Percentiles rank a stretch among this genome's conserved stretches.
These are phyloP conservation scores for Myrica gale DNA, from an alignment of 306 rosid species.

Conservation along the genomic window DNA sequence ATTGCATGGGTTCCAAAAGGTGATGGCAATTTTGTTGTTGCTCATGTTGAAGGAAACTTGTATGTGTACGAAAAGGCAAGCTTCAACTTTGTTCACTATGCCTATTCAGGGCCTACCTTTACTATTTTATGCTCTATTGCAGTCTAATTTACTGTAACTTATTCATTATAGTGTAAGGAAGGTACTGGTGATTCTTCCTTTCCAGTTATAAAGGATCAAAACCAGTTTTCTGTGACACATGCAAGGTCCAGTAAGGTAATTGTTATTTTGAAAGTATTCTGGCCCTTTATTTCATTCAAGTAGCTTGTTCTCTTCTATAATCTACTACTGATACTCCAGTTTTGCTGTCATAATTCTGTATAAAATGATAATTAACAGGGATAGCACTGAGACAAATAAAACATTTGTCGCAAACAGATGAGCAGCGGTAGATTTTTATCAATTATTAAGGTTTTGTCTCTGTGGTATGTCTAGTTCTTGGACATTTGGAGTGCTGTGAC, in stretches of 20 bases:
- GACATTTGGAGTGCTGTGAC: neutral
- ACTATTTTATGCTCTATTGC: constrained; percentile 8
- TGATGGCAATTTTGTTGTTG: constrained; percentile 85
- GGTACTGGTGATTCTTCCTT: constrained; percentile 83
- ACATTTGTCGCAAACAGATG: neutral
- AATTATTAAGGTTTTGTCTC: neutral
- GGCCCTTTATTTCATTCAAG: neutral
- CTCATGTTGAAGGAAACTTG: constrained; percentile 93
- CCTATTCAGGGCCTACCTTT: constrained; percentile 23
- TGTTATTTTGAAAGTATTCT: constrained; percentile 15
- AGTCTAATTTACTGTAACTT: neutral
- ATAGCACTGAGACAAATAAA: neutral
- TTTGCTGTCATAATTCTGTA: neutral
- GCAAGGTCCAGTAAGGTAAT: constrained; percentile 93
- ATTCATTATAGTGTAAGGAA: constrained; percentile 63
- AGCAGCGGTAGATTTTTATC: neutral
- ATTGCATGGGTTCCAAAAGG: constrained; percentile 91
- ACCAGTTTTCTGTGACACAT: constrained; percentile 85
- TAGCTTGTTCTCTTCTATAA: neutral
- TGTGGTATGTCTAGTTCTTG: neutral
- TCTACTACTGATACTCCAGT: neutral
- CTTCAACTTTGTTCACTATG: constrained; percentile 22
- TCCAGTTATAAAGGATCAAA: constrained; percentile 79
- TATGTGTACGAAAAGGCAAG: constrained; percentile 91
- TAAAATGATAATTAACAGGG: neutral